Conservation (phyloP, 2,329 filamentous ascomycete species). For the Phaeophleospora eucalypticola region DNA sequence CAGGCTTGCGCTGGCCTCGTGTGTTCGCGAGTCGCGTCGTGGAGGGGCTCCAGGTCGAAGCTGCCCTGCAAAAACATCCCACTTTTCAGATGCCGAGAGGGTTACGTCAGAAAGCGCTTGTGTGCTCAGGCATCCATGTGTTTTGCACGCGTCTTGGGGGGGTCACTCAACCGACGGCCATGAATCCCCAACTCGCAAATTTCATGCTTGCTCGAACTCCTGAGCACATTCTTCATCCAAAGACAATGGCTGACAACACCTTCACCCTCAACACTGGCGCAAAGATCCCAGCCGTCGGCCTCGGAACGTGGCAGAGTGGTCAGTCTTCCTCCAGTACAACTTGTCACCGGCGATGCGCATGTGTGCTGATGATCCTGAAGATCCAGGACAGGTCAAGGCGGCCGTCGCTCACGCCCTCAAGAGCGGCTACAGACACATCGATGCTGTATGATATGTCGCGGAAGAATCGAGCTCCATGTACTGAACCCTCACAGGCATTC, state of each 20-base stretch:
- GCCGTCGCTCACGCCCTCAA: conserved; percentile 47
- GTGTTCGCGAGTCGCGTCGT: neutral
- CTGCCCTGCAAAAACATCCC: too few species aligned
- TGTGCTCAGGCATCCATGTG: neutral
- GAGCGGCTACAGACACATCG: conserved; percentile 54
- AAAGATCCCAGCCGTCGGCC: conserved; percentile 36
- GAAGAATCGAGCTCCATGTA: neutral
- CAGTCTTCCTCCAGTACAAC: neutral
- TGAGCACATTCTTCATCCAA: conserved; percentile 26
- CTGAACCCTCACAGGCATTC: conserved; percentile 48
- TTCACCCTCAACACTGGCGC: conserved; percentile 38
- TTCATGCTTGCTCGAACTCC: conserved; percentile 29
- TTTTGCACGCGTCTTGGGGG: conserved; percentile 4
- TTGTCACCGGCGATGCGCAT: neutral
- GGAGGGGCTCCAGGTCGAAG: neutral
- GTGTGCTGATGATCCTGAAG: conserved; percentile 7
- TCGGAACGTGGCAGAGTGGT: conserved; percentile 38
- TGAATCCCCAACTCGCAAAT: conserved; percentile 31
- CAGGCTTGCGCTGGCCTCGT: neutral
- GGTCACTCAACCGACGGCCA: conserved; percentile 5
- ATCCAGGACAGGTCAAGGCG: conserved; percentile 45
- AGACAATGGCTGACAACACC: conserved; percentile 23
- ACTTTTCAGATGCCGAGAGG: neutral
- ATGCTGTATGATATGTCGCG: conserved; percentile 42
- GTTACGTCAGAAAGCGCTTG: conserved; percentile 1